phyloP scores from a whole-genome alignment of 1,139 yeast species.

The Kluyveromyces sp. region DNA sequence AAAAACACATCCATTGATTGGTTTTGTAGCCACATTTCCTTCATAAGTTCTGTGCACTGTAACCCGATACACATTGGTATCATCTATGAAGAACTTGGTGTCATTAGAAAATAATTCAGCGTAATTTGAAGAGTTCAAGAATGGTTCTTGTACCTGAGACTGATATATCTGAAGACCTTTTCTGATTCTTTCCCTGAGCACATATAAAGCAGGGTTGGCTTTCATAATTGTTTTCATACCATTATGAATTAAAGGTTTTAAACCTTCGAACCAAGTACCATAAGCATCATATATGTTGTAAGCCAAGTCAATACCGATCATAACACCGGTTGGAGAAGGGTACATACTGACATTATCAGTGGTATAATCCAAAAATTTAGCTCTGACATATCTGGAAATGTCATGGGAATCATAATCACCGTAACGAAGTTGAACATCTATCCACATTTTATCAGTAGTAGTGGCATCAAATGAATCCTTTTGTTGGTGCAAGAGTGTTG shows the following conservation, averaged over 20 bases:
- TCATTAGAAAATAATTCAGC: conserved; percentile 85
- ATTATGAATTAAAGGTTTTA: conserved; percentile 81
- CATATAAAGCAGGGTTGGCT: conserved; percentile 88
- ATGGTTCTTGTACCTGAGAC: conserved; percentile 88
- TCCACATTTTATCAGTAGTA: conserved; percentile 71
- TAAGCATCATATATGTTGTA: conserved; percentile 94
- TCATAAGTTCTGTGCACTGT: conserved; percentile 87
- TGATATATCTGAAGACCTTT: conserved; percentile 91
- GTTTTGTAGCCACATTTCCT: conserved; percentile 88
- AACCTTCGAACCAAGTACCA: conserved; percentile 96
- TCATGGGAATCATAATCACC: conserved; percentile 99
- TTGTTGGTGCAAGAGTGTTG: conserved; percentile 65
- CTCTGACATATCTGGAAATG: conserved; percentile 86
- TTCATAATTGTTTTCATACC: conserved; percentile 94
- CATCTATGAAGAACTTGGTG: conserved; percentile 79
- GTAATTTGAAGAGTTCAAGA: conserved; percentile 80
- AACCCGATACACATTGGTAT: conserved; percentile 90
- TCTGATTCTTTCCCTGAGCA: conserved; percentile 84
- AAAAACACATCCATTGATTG: conserved; percentile 88
- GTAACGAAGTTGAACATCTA: conserved; percentile 89
- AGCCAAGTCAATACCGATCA: conserved; percentile 88
- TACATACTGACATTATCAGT: conserved; percentile 78
- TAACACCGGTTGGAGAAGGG: conserved; percentile 89
- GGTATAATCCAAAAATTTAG: conserved; percentile 89
- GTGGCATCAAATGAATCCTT: conserved; percentile 44